A percentile compares a stretch with the other conserved stretches of the same genome.
phyloP scores from a whole-genome alignment of 2,329 filamentous ascomycete genomes.

The Xylogone sp. region DNA sequence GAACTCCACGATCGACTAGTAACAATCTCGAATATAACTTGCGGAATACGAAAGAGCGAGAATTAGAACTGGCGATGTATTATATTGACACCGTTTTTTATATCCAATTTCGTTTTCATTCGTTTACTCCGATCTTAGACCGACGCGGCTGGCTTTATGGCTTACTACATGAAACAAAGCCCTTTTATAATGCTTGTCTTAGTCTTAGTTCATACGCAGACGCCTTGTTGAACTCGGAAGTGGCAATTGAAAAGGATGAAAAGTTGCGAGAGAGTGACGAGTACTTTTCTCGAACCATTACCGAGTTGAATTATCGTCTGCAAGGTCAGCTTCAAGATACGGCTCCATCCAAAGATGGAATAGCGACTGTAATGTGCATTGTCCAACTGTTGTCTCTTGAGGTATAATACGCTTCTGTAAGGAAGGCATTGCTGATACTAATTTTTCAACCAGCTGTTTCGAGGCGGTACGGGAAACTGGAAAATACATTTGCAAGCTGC shows the following conservation, averaged over 20 bases:
- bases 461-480: conserved; percentile 2
- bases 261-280: no score
- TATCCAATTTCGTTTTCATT: conserved; percentile 1
- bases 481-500: conserved; percentile 4
- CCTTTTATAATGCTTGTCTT: conserved; percentile 4
- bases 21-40: neutral
- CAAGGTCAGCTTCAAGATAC: conserved; percentile 1
- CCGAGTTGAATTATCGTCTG: neutral
- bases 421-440: no score
- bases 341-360: neutral
- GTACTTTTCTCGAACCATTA: no score
- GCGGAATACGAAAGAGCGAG: no score
- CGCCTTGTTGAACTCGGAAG: neutral
- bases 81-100: conserved; percentile 2
- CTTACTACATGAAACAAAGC: neutral
- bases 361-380: conserved; percentile 2
- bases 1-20: no score
- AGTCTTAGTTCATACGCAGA: neutral
- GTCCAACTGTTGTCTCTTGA: conserved; percentile 1
- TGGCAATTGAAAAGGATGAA: neutral
- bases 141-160: neutral
- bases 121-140: neutral
- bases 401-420: no score
- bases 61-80: conserved; percentile 1
- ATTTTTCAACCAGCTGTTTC: neutral